Conservation (phyloP, 1,284 basidiomycete species). For the Moniliophthora roreri region DNA sequence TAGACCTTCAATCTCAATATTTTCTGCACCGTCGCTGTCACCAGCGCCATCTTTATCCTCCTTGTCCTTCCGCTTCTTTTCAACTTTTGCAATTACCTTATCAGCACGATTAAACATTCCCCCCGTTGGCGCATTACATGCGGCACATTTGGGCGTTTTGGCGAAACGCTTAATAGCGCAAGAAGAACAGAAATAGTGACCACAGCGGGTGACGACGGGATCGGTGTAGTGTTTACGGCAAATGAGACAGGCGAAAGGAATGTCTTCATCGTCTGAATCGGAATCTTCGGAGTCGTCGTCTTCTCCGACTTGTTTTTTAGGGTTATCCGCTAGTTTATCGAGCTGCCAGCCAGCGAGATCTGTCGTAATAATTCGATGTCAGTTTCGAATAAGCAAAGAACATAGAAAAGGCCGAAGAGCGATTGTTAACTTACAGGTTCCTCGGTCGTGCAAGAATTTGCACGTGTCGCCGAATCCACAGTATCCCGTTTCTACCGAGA, state of each 20-base stretch:
- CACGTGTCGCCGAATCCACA: conserved; percentile 99
- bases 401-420: conserved; percentile 11
- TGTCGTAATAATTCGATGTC: conserved; percentile 33
- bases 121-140: conserved; percentile 89
- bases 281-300: conserved; percentile 54
- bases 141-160: conserved; percentile 94
- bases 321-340: conserved; percentile 78
- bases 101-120: conserved; percentile 94
- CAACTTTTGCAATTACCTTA: conserved; percentile 78
- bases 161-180: conserved; percentile 94
- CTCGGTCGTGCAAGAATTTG: conserved; percentile 91
- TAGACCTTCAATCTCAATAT: conserved; percentile 67
- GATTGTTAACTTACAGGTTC: conserved; percentile 63
- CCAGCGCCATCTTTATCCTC: conserved; percentile 46
- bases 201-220: conserved; percentile 94
- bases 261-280: conserved; percentile 79
- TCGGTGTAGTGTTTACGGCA: conserved; percentile 95
- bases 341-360: conserved; percentile 99
- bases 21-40: conserved; percentile 39
- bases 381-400: conserved; percentile 13
- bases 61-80: conserved; percentile 56
- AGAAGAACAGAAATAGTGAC: conserved; percentile 95
- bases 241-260: conserved; percentile 97
- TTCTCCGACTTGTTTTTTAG: conserved; percentile 59
- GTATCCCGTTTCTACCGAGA: conserved; percentile 89